phyloP scores from a whole-genome alignment of 306 rosid genomes.

The Trichosanthes truncata region DNA sequence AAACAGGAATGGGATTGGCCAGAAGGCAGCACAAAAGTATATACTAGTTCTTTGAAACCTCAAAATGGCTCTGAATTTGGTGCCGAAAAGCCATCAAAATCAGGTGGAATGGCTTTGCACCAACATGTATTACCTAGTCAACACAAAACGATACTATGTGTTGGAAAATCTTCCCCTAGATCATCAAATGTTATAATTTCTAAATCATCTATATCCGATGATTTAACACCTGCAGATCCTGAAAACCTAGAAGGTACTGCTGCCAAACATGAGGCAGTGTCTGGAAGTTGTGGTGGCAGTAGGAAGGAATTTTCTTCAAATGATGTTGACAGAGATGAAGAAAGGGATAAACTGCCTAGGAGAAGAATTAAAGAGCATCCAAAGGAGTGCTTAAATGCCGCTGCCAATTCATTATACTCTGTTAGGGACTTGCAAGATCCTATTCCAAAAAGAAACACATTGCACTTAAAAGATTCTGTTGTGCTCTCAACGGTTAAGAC shows the following conservation, averaged over 20 bases:
- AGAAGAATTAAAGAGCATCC: slow-evolving; percentile 54
- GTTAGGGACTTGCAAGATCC: slow-evolving; percentile 54
- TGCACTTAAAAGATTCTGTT: slow-evolving; percentile 47
- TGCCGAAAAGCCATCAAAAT: slow-evolving; percentile 47
- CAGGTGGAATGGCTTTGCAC: slow-evolving; percentile 24
- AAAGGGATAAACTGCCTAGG: slow-evolving; percentile 30
- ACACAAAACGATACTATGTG: slow-evolving; percentile 28
- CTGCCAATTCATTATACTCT: slow-evolving; percentile 35
- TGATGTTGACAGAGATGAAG: slow-evolving; percentile 48
- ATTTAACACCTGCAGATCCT: slow-evolving; percentile 39
- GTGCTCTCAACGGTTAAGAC: slow-evolving; percentile 39
- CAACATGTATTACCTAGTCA: slow-evolving; percentile 25
- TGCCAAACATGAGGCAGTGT: slow-evolving; percentile 30
- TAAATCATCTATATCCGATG: slow-evolving; percentile 28
- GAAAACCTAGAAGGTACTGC: slow-evolving; percentile 27
- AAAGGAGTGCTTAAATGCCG: slow-evolving; percentile 37
- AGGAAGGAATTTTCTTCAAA: slow-evolving; percentile 42
- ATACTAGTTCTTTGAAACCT: slow-evolving; percentile 32
- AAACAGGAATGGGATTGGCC: slow-evolving; percentile 46
- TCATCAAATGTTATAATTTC: slow-evolving; percentile 33
- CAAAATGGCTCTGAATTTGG: slow-evolving; percentile 37
- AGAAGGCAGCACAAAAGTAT: slow-evolving; percentile 31
- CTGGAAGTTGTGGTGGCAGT: slow-evolving; percentile 33
- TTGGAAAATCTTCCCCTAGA: slow-evolving; percentile 44
- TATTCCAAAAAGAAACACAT: slow-evolving; percentile 37